Percentiles rank a stretch among this genome's conserved stretches.
phyloP scores from a whole-genome alignment of 2,329 filamentous ascomycete species.

The Colletotrichum spinosum region DNA sequence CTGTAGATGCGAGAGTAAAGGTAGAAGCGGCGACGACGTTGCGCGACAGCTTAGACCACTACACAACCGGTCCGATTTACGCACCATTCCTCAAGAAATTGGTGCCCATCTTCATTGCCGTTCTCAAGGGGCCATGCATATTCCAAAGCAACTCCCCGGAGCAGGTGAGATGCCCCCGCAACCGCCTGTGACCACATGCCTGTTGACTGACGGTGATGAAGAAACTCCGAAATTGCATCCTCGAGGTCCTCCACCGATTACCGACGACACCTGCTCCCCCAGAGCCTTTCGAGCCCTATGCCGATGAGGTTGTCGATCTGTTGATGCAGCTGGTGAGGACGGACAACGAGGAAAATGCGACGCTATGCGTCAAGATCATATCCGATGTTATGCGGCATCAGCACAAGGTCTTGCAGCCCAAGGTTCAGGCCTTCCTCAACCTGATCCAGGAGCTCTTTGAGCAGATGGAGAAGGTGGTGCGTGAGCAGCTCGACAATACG shows the following conservation, averaged over 20 bases:
- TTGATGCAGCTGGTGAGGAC: constrained; percentile 88
- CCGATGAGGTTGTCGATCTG: constrained; percentile 88
- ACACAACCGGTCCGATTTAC: constrained; percentile 83
- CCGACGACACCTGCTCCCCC: constrained; percentile 76
- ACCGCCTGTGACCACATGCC: neutral
- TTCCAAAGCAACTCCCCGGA: constrained; percentile 92
- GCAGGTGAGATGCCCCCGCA: constrained; percentile 69
- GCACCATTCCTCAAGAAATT: constrained; percentile 84
- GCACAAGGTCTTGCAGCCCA: constrained; percentile 79
- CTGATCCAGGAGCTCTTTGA: constrained; percentile 97
- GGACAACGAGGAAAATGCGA: constrained; percentile 98
- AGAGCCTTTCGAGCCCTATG: constrained; percentile 89
- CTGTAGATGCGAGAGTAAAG: constrained; percentile 81
- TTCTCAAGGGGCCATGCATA: constrained; percentile 86
- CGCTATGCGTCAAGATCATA: constrained; percentile 97
- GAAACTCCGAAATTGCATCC: constrained; percentile 91
- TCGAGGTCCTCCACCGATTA: constrained; percentile 94
- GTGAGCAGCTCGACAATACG: constrained; percentile 90
- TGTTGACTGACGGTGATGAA: constrained; percentile 49
- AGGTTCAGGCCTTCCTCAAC: constrained; percentile 89
- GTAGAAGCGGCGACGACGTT: constrained; percentile 85
- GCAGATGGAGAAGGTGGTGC: constrained; percentile 93
- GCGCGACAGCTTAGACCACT: constrained; percentile 91
- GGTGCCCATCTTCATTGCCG: constrained; percentile 88
- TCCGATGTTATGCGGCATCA: constrained; percentile 97